Base-by-base conservation (phyloP, 805 yeast species). In the Hemisphaericaspora nanyangensis region DNA sequence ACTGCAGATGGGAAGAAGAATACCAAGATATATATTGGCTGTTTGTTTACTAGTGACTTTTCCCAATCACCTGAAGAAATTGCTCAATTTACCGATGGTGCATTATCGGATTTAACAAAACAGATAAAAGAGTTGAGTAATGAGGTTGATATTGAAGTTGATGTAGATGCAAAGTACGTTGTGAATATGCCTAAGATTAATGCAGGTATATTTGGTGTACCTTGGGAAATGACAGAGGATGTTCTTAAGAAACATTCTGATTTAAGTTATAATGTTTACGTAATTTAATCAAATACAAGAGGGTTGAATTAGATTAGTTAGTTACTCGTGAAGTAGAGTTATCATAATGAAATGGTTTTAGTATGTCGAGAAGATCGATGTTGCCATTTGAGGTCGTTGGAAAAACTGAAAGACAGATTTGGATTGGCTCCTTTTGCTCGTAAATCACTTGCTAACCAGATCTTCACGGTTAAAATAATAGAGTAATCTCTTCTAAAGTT, bases 161-260 rank as follows among this genome's bases (percentile, higher is more conserved):
- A 31, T 4, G 43, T 42, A n/a, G 45, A 43, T 8, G 43, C 54
- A 2, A 34, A 43, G 11, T 46, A 55, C 12, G 55, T 57, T 0
- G 52, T 85, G 2, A 70, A 71, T 46, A 76, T 87, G 83, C 95
- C 95, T 17, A 72, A 74, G 56, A 86, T 87, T 48, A 87, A 87
- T 50, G 75, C 91, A 22, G 95, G 95, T 0, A 75, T 87, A 2
- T 87, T 86, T 56, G 73, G 73, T 1, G 89, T 85, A 6, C 93
- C 95, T 0, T 86, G 95, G 95, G 71, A 67, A 11, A 47, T 70
- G 8, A 85, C 95, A 0, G 91, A 79, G 52, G 49, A 43, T 12
- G 74, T 74, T 0, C 52, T 87, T 41, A 40, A 59, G 13, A 50
- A 40, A 17, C 49, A 39, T 43, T 45, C 62, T 17, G 56, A 49